A percentile compares a stretch with the other conserved stretches of the same genome.
Evolutionary conservation across 2,329 filamentous ascomycete genomes (phyloP).

Genomic region (Blastomyces emzantsi): DNA sequence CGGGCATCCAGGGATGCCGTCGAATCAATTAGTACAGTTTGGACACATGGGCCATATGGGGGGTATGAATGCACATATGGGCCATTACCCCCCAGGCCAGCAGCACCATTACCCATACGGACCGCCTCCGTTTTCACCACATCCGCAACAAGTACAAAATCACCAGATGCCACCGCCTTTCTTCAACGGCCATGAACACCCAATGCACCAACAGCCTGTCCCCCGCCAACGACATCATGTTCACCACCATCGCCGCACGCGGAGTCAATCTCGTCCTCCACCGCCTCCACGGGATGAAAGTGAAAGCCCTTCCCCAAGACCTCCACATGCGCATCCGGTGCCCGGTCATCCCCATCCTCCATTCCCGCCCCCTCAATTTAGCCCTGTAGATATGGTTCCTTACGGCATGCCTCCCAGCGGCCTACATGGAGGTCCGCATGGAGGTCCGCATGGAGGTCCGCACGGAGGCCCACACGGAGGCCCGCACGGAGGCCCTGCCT

Average conservation of each 20-base stretch:
- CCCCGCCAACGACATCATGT: slow-evolving; percentile 10
- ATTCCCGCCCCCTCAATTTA: slow-evolving; percentile 22
- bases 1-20: slow-evolving; percentile 20
- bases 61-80: slow-evolving; percentile 8
- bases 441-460: background rate
- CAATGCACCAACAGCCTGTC: slow-evolving; percentile 7
- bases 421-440: background rate
- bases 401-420: slow-evolving; percentile 28
- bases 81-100: slow-evolving; percentile 10
- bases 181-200: slow-evolving; percentile 13
- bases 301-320: slow-evolving; percentile 25
- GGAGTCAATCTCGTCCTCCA: slow-evolving; percentile 11
- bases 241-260: slow-evolving; percentile 13
- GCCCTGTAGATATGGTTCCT: slow-evolving; percentile 31
- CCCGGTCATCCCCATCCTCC: slow-evolving; percentile 16
- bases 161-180: slow-evolving; percentile 13
- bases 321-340: slow-evolving; percentile 22
- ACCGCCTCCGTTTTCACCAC: slow-evolving; percentile 7
- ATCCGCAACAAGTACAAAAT: slow-evolving; percentile 11
- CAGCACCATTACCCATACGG: slow-evolving; percentile 16
- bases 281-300: slow-evolving; percentile 21
- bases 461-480: background rate
- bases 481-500: slow-evolving; percentile 1
- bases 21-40: slow-evolving; percentile 18
- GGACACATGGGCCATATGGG: slow-evolving; percentile 11